Evolutionary conservation across 2,329 filamentous ascomycete species (phyloP).

Genomic region (Aspergillus vadensis): DNA sequence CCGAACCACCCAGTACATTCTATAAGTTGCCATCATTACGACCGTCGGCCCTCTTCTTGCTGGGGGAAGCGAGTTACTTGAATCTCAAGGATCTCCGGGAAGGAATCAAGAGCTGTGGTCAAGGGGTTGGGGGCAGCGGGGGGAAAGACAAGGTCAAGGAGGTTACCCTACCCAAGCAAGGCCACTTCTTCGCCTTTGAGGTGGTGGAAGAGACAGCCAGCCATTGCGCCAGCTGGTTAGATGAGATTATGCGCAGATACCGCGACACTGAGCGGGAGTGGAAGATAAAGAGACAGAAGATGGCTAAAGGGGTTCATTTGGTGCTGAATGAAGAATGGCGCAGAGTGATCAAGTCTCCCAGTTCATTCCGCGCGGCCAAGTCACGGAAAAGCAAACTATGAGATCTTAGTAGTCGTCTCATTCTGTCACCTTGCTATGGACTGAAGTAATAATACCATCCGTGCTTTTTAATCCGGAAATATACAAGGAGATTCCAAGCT

Average conservation of each 20-base stretch:
- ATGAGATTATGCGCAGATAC: background rate
- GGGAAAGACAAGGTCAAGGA: background rate
- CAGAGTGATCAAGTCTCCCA: background rate
- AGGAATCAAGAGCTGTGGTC: background rate
- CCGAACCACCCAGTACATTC: conserved; percentile 10
- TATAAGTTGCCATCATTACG: conserved; percentile 11
- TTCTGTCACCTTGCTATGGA: too few relatives aligned
- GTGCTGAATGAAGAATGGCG: background rate
- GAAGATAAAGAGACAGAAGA: background rate
- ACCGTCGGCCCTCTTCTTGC: conserved; percentile 12
- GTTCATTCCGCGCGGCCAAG: background rate
- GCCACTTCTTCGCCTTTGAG: background rate
- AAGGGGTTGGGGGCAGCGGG: background rate
- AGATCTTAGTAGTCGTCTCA: background rate
- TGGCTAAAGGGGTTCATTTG: background rate
- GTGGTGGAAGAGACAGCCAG: background rate
- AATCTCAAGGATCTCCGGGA: background rate
- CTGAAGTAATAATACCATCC: too few relatives aligned
- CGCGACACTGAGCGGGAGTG: background rate
- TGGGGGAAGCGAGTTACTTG: background rate
- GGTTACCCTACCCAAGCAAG: background rate
- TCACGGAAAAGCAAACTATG: background rate
- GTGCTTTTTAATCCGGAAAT: too few relatives aligned
- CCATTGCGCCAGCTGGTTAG: background rate
- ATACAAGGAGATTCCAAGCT: too few relatives aligned